A percentile compares a stretch with the other conserved stretches of the same genome.
Evolutionary conservation across 805 yeast species (phyloP).

Genomic region (Candida coquimbonensis): DNA sequence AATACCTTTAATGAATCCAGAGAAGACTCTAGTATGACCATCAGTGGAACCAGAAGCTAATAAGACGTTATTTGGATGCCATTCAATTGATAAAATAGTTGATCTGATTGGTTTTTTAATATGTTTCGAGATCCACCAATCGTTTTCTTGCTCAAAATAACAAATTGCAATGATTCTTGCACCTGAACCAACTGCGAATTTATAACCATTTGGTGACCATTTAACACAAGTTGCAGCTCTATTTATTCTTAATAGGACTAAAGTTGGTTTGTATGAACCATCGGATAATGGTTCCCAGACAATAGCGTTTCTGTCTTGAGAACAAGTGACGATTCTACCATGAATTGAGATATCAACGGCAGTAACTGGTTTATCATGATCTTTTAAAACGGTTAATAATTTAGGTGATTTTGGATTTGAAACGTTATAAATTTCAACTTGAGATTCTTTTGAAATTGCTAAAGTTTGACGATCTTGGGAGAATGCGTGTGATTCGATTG

Average conservation of each 20-base stretch:
- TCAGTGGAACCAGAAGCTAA: constrained; percentile 90
- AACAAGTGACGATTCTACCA: constrained; percentile 91
- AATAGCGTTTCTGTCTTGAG: constrained; percentile 95
- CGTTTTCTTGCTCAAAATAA: constrained; percentile 91
- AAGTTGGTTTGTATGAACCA: constrained; percentile 70
- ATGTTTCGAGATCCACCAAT: constrained; percentile 99
- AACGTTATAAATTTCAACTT: constrained; percentile 67
- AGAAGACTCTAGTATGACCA: constrained; percentile 84
- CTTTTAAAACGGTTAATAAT: constrained; percentile 59
- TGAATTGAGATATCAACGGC: constrained; percentile 86
- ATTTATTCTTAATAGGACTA: constrained; percentile 86
- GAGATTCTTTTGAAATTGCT: constrained; percentile 76
- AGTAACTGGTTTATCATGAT: constrained; percentile 91
- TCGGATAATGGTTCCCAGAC: constrained; percentile 82
- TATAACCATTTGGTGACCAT: constrained; percentile 94
- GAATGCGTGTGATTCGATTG: constrained; percentile 89
- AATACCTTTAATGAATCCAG: constrained; percentile 82
- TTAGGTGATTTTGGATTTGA: constrained; percentile 47
- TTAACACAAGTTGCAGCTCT: constrained; percentile 91
- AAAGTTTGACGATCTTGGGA: constrained; percentile 56
- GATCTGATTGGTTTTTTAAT: constrained; percentile 92
- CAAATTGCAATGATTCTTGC: constrained; percentile 93
- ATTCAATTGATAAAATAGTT: constrained; percentile 71
- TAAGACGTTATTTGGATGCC: constrained; percentile 92
- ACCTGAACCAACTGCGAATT: constrained; percentile 96